phyloP scores from a whole-genome alignment of 495 filamentous ascomycete species.

The Pseudomonodictys pantanalensis region DNA sequence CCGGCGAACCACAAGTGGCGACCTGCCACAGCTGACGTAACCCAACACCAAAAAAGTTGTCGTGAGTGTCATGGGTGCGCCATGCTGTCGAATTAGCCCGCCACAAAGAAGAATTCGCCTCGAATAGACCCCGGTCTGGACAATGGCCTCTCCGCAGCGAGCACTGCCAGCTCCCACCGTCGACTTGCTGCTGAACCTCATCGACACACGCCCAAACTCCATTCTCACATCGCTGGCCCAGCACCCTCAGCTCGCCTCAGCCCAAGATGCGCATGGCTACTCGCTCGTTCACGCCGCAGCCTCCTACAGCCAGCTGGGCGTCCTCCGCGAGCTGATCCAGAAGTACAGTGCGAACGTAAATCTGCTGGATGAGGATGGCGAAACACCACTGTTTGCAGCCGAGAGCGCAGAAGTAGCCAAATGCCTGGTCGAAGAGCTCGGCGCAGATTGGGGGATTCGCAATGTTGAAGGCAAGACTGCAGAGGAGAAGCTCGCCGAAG shows the following conservation, averaged over 20 bases:
- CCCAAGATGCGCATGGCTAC: constrained; percentile 53
- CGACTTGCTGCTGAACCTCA: constrained; percentile 41
- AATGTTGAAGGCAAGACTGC: constrained; percentile 43
- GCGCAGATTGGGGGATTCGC: constrained; percentile 52
- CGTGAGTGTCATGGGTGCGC: no score
- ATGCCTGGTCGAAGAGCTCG: constrained; percentile 76
- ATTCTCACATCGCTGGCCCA: constrained; percentile 37
- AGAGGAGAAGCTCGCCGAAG: constrained; percentile 46
- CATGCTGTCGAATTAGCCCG: no score
- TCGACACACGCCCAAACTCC: constrained; percentile 36
- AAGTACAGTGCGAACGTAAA: constrained; percentile 77
- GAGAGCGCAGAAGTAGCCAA: constrained; percentile 75
- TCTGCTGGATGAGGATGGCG: constrained; percentile 79
- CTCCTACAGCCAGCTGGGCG: constrained; percentile 81
- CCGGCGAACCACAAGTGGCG: background rate
- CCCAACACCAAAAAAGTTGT: background rate
- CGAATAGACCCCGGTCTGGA: background rate
- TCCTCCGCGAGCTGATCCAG: constrained; percentile 72
- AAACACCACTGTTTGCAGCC: constrained; percentile 84
- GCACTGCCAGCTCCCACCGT: constrained; percentile 33
- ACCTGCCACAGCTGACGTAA: background rate
- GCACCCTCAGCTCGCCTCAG: constrained; percentile 38
- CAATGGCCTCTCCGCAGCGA: constrained; percentile 8
- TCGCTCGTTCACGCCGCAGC: constrained; percentile 87
- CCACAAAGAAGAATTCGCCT: no score